Conservation (phyloP, 495 filamentous ascomycete species). For the Jackrogersella multiformis region DNA sequence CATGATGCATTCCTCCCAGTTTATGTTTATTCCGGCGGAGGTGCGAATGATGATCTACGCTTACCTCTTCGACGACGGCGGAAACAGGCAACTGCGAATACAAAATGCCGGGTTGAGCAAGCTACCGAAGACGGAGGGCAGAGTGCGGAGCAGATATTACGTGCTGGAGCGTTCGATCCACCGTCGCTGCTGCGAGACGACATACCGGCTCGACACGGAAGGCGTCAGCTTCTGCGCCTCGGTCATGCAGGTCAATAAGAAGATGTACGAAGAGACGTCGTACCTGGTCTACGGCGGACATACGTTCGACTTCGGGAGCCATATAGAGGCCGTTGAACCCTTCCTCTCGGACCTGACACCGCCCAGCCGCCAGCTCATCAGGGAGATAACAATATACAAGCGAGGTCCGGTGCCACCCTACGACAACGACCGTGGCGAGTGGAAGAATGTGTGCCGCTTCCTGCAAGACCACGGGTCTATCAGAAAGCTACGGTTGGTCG, state of each 20-base stretch:
- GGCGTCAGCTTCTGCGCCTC: slow-evolving; percentile 52
- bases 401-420: slow-evolving; percentile 56
- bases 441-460: slow-evolving; percentile 56
- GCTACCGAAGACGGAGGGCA: slow-evolving; percentile 7
- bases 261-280: slow-evolving; percentile 59
- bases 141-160: slow-evolving; percentile 45
- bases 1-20: slow-evolving; percentile 34
- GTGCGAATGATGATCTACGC: slow-evolving; percentile 65
- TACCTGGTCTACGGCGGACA: slow-evolving; percentile 61
- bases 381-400: slow-evolving; percentile 58
- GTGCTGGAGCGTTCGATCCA: slow-evolving; percentile 44
- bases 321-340: slow-evolving; percentile 64
- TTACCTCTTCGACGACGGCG: slow-evolving; percentile 59
- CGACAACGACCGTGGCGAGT: slow-evolving; percentile 63
- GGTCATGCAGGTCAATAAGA: slow-evolving; percentile 56
- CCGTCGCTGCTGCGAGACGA: slow-evolving; percentile 53
- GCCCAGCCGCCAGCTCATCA: slow-evolving; percentile 52
- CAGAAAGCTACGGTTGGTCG: slow-evolving; percentile 52
- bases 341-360: slow-evolving; percentile 64
- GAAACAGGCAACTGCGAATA: slow-evolving; percentile 35
- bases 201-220: slow-evolving; percentile 52
- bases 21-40: slow-evolving; percentile 58
- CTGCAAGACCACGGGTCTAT: slow-evolving; percentile 48
- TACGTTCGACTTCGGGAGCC: slow-evolving; percentile 60
- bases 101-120: slow-evolving; percentile 35